A percentile compares a stretch with the other conserved stretches of the same genome.
Evolutionary conservation across 2,329 filamentous ascomycete species (phyloP).

Genomic region (Cladosporium sp.): DNA sequence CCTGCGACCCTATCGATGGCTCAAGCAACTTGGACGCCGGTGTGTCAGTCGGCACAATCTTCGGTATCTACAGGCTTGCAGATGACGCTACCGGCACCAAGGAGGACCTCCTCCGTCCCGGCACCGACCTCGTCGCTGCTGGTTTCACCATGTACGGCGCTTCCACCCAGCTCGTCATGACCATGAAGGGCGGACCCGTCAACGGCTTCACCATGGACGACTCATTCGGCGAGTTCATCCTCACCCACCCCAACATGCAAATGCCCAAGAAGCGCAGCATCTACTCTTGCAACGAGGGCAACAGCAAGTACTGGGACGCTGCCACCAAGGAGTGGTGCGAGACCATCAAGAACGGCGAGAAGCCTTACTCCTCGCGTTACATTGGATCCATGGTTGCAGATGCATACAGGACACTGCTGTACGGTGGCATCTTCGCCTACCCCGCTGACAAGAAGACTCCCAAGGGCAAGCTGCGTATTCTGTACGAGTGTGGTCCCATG

Average conservation of each 20-base stretch:
- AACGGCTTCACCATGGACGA: slow-evolving; percentile 99
- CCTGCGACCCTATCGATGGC: slow-evolving; percentile 97
- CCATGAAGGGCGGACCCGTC: slow-evolving; percentile 88
- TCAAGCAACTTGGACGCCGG: slow-evolving; percentile 97
- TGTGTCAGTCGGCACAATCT: slow-evolving; percentile 97
- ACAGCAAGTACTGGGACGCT: slow-evolving; percentile 94
- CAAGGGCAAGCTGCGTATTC: slow-evolving; percentile 94
- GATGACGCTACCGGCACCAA: slow-evolving; percentile 73
- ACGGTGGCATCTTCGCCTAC: slow-evolving; percentile 97
- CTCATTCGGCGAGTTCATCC: slow-evolving; percentile 96
- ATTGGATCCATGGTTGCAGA: slow-evolving; percentile 99
- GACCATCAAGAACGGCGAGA: slow-evolving; percentile 77
- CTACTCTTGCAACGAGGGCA: slow-evolving; percentile 98
- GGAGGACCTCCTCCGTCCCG: slow-evolving; percentile 85
- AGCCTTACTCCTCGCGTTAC: slow-evolving; percentile 88
- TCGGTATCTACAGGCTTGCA: slow-evolving; percentile 86
- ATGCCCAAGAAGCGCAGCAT: slow-evolving; percentile 80
- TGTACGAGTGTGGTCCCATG: slow-evolving; percentile 99
- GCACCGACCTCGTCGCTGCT: slow-evolving; percentile 85
- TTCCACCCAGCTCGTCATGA: slow-evolving; percentile 93
- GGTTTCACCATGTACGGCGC: slow-evolving; percentile 99
- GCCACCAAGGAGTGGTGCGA: slow-evolving; percentile 85
- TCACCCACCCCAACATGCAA: slow-evolving; percentile 92
- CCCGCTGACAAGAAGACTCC: slow-evolving; percentile 97
- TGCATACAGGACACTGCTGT: slow-evolving; percentile 91